Conservation (phyloP, 2,329 filamentous ascomycete genomes). For the Ceratocystis cacaofunesta region DNA sequence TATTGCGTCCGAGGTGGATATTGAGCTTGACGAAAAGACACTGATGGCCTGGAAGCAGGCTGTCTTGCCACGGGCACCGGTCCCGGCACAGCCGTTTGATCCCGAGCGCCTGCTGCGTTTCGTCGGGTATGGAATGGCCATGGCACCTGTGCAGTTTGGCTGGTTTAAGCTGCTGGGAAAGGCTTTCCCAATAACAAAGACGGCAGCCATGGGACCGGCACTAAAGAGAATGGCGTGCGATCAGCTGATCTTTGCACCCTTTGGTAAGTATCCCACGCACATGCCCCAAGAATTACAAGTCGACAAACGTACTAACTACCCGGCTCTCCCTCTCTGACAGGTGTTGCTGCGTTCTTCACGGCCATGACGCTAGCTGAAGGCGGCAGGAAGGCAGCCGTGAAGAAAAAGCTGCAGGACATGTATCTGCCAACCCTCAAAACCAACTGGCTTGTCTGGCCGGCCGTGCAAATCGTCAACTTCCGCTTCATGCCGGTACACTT, state of each 20-base stretch:
- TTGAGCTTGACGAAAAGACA: conserved; percentile 67
- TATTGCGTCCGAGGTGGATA: background rate
- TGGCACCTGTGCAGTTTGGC: conserved; percentile 88
- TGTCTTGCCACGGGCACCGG: conserved; percentile 37
- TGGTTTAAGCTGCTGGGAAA: conserved; percentile 82
- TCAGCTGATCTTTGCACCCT: conserved; percentile 82
- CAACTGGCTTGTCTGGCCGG: conserved; percentile 89
- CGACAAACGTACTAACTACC: conserved; percentile 22
- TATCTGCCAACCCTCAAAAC: conserved; percentile 89
- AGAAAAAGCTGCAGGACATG: conserved; percentile 79
- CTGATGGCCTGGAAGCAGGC: conserved; percentile 50
- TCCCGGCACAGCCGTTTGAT: conserved; percentile 52
- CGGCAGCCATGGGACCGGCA: conserved; percentile 56
- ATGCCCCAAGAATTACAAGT: background rate
- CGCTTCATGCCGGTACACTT: conserved; percentile 87
- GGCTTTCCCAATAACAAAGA: conserved; percentile 73
- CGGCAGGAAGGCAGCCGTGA: conserved; percentile 64
- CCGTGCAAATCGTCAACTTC: conserved; percentile 95
- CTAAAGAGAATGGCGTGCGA: conserved; percentile 86
- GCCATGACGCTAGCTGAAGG: conserved; percentile 95
- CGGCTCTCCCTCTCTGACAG: background rate
- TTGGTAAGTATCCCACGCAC: conserved; percentile 29
- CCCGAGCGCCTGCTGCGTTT: conserved; percentile 89
- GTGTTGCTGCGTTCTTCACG: conserved; percentile 72
- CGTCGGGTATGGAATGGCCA: conserved; percentile 93